Base-by-base conservation (phyloP, 176 grass and related monocot species). In the Areca catechu region DNA sequence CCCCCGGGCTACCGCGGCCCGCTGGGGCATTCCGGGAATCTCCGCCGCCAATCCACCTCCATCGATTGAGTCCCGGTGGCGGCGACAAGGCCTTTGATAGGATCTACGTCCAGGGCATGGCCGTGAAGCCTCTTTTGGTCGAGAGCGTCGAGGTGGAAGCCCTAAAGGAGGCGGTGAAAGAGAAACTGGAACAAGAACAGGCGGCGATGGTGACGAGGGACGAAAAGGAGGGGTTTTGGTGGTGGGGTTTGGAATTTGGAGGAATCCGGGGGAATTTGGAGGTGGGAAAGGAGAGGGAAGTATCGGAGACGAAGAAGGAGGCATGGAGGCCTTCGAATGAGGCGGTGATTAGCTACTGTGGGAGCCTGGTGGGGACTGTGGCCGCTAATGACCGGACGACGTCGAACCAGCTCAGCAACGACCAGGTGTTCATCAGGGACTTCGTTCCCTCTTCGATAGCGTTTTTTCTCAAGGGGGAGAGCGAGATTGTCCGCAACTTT, bases 371-470 rank as follows among this genome's bases (percentile, higher is more conserved):
- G 15, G 93, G 93, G 0, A 98, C 93, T 10, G 75, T 98, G 59
- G 88, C 93, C 0, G 84, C 93, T 17, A 92, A 98, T 68, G 88
- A 92, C 54, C 79, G 75, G 15, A 82, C 72, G 54, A 71, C 58
- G 43, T 73, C 58, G 17, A 92, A 77, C 65, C 93, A 92, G 80
- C 76, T 89, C 25, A 92, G 92, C 71, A 92, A 98, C 21, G 93
- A 98, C 43, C 93, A 98, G 75, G 84, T 98, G 22, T 89, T 98
- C 59, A 92, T 98, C 51, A 89, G 93, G 84, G 93, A 92, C 52
- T 98, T 98, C 17, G 84, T 98, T 16, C 87, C 93, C 0, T 98
- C 84, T 27, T 84, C 88, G 50, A 88, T 98, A 60, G 87, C 79
- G 16, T 98, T 98, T 70, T 81, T 98, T 51, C 93, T 89, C 28